A percentile compares a stretch with the other conserved stretches of the same genome.
Conservation (phyloP, 2,329 filamentous ascomycete species). For the Fusarium setosum region DNA sequence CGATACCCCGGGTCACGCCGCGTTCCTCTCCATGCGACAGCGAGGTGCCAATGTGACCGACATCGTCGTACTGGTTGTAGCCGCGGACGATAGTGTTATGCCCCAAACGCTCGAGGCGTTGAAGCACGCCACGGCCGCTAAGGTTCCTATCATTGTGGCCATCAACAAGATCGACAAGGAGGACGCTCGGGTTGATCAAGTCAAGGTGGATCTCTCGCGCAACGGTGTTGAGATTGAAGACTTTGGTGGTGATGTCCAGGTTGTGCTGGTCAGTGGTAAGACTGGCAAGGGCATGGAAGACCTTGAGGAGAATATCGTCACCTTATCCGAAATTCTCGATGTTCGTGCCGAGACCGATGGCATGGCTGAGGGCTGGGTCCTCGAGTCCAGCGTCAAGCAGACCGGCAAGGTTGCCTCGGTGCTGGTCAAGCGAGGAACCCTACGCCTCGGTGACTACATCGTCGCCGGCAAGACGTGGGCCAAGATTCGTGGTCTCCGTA, state of each 20-base stretch:
- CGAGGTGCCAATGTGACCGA: slow-evolving; percentile 96
- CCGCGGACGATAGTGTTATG: slow-evolving; percentile 96
- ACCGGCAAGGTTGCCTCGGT: slow-evolving; percentile 89
- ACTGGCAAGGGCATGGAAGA: slow-evolving; percentile 92
- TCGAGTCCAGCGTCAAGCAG: slow-evolving; percentile 90
- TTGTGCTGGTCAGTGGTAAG: slow-evolving; percentile 91
- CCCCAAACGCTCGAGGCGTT: slow-evolving; percentile 96
- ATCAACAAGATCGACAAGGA: slow-evolving; percentile 98
- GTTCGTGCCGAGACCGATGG: slow-evolving; percentile 83
- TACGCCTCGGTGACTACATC: slow-evolving; percentile 82
- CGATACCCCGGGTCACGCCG: slow-evolving; percentile 95
- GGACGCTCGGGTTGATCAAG: slow-evolving; percentile 80
- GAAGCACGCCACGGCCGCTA: slow-evolving; percentile 88
- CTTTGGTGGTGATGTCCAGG: slow-evolving; percentile 93
- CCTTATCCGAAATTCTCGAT: slow-evolving; percentile 89
- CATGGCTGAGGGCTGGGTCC: slow-evolving; percentile 89
- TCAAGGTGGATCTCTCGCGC: slow-evolving; percentile 87
- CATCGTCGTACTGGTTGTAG: slow-evolving; percentile 95
- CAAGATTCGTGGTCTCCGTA: slow-evolving; percentile 83
- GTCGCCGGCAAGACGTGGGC: slow-evolving; percentile 92
- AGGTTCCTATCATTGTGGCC: slow-evolving; percentile 95
- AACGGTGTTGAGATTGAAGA: slow-evolving; percentile 94
- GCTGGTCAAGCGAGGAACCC: slow-evolving; percentile 87
- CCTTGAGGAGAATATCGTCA: slow-evolving; percentile 89
- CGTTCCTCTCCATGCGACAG: slow-evolving; percentile 95